These are phyloP conservation scores for Irpex sp. DNA, from an alignment of 1,284 basidiomycete species.

Conservation along the genomic window DNA sequence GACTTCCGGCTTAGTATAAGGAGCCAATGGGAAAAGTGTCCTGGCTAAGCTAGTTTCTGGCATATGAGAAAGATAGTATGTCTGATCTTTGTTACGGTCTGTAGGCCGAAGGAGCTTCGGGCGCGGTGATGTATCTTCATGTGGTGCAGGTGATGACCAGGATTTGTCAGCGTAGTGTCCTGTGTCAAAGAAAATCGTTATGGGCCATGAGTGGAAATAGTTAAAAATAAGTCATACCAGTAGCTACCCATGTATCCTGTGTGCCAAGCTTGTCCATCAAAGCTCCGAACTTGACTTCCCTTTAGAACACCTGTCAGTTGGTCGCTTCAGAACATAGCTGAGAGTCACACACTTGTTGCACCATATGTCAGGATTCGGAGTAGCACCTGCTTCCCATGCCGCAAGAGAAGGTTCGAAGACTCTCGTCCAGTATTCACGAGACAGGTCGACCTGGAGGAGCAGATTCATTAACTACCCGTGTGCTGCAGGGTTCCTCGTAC, in stretches of 20 bases:
- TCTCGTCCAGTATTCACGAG: slow-evolving; percentile 82
- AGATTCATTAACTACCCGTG: slow-evolving; percentile 6
- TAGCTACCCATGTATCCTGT: slow-evolving; percentile 66
- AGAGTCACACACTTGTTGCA: slow-evolving; percentile 72
- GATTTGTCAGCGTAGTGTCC: slow-evolving; percentile 89
- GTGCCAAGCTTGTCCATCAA: slow-evolving; percentile 63
- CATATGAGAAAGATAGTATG: slow-evolving; percentile 88
- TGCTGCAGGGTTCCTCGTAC: slow-evolving; percentile 35
- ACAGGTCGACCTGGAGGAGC: slow-evolving; percentile 68
- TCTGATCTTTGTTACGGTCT: slow-evolving; percentile 86
- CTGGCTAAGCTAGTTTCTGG: slow-evolving; percentile 59
- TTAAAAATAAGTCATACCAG: slow-evolving; percentile 43
- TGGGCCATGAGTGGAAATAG: background rate
- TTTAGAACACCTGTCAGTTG: slow-evolving; percentile 25
- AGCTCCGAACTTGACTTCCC: slow-evolving; percentile 93
- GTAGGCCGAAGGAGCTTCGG: slow-evolving; percentile 64
- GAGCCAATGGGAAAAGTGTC: slow-evolving; percentile 78
- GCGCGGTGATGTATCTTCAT: slow-evolving; percentile 25
- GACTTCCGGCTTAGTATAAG: slow-evolving; percentile 68
- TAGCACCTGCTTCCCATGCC: slow-evolving; percentile 74
- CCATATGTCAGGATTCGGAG: slow-evolving; percentile 93
- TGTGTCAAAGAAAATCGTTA: slow-evolving; percentile 21
- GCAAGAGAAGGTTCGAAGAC: slow-evolving; percentile 84
- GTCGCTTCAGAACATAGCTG: background rate
- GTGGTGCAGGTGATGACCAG: slow-evolving; percentile 32